Base-by-base conservation (phyloP, 2,329 filamentous ascomycete species). In the Beauveria pseudobassiana region DNA sequence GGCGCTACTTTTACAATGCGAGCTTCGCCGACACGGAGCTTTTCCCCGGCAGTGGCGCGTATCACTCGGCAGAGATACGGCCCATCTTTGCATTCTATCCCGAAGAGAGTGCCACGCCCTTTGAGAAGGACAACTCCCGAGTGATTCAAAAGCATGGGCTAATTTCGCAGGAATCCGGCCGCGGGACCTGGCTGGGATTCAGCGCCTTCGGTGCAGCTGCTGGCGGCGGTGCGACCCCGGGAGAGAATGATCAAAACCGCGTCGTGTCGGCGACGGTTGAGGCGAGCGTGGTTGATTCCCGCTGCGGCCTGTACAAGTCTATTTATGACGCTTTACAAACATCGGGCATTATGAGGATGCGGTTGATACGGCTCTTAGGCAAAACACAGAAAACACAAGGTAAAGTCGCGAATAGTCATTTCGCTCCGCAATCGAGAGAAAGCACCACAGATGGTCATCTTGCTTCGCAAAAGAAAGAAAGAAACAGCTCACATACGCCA, bases 11-110 rank as follows among this genome's bases (percentile, higher is more conserved):
- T 34, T 82, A 78, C 67, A 75, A 78, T 58, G 79, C 75, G 6
- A 77, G 80, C 67, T 83, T 79, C 71, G 64, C 73, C 16, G 81
- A 81, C 63, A 74, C 76, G 62, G 76, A 59, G 67, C 77, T 65
- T 70, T 74, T 16, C 69, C 68, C 55, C 70, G 68, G 65, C 10
- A 69, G 67, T 30, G 77, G 77, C 12, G 77, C 78, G 1, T 82
- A 80, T 62, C 80, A 82, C 63, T 77, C 75, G 0, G 69, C 73
- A 2, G 79, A 81, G 49, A 63, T 80, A 40, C 67, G 69, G n/a
- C 75, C 78, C 66, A 65, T 80, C 2, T 80, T 80, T 58, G 77
- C 77, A 1, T 74, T 69, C 0, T 74, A 71, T 4, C 62, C 59
- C 0, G 2, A 57, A 3, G 24, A 65, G 16, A 65, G 59, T 1